Base-by-base conservation (phyloP, 768 basidiomycete species). In the Termitomyces sp. region DNA sequence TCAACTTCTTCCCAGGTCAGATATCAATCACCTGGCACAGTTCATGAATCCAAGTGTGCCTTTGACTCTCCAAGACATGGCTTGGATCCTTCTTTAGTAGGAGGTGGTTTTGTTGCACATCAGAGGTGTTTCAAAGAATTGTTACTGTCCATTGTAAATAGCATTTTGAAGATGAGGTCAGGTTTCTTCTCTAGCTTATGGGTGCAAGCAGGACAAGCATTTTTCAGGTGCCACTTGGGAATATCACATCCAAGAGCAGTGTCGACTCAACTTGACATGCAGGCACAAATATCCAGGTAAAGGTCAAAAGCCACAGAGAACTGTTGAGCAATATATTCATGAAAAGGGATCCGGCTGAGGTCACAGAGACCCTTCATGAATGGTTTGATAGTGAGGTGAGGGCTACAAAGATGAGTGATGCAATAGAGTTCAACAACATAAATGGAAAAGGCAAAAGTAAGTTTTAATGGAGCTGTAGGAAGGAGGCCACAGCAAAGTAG, bases 281-380 rank as follows among this genome's bases (percentile, higher is more conserved):
- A 26, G 1, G 34, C 32, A 0, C 32, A 59, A 26, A 74, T 59
- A 0, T 48, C 39, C 0, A 69, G 45, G 45, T 69, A 72, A 0
- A 72, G 32, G 43, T 74, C 71, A 48, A 62, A 68, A 24, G 62
- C 60, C 1, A 67, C 66, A 3, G 61, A 56, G 53, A 72, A 71
- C 55, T 69, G 65, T 13, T 60, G 18, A 18, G 55, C 42, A 7
- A 69, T 50, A 46, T 65, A 59, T 4, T 51, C 50, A n/a, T 58
- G 34, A 50, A 62, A 69, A 1, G 50, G 36, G 22, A 51, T 36
- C 3, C 50, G 13, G 16, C 33, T 32, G 10, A 39, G 34, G 36
- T 51, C 50, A 16, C 36, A 52, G 37, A 52, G 50, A 26, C 20
- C 26, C 16, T 49, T 20, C 12, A 48, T 20, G 18, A 33, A 48